phyloP scores from a whole-genome alignment of 805 yeast genomes.

The Candida rishiriensis region DNA sequence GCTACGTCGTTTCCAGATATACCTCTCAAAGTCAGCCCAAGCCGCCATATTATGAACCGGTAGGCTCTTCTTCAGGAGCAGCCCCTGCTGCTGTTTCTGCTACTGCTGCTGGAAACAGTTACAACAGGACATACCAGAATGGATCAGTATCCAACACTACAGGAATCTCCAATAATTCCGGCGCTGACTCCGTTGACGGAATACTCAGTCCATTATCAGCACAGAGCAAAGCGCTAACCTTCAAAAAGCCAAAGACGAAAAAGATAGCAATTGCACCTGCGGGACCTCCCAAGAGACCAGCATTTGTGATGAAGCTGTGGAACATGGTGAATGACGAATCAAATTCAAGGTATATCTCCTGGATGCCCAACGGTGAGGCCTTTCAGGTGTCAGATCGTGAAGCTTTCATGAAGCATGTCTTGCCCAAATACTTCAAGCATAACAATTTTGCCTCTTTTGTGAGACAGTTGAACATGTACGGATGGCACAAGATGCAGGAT shows the following conservation, averaged over 20 bases:
- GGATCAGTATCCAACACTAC: neutral
- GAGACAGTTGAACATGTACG: constrained; percentile 95
- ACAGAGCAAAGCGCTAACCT: constrained; percentile 6
- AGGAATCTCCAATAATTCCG: neutral
- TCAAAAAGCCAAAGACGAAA: constrained; percentile 25
- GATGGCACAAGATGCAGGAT: constrained; percentile 98
- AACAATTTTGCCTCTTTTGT: constrained; percentile 94
- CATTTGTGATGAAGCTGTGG: constrained; percentile 93
- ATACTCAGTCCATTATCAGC: too few species aligned
- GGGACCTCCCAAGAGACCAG: constrained; percentile 59
- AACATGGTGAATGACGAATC: constrained; percentile 83
- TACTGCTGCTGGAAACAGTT: too few species aligned
- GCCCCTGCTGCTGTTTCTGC: too few species aligned
- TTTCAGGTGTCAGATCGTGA: constrained; percentile 85
- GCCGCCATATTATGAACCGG: neutral
- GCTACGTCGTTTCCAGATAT: neutral
- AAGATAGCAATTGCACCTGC: constrained; percentile 15
- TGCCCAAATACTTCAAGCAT: constrained; percentile 94
- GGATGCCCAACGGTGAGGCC: constrained; percentile 83
- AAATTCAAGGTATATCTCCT: constrained; percentile 67
- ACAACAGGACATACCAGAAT: too few species aligned
- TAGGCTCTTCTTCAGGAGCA: too few species aligned
- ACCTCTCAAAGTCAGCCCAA: constrained; percentile 4
- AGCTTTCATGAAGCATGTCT: constrained; percentile 70
- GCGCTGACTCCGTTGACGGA: neutral